Base-by-base conservation (phyloP, 352 stramenopile species). In the Globisporangium paroecandrum region DNA sequence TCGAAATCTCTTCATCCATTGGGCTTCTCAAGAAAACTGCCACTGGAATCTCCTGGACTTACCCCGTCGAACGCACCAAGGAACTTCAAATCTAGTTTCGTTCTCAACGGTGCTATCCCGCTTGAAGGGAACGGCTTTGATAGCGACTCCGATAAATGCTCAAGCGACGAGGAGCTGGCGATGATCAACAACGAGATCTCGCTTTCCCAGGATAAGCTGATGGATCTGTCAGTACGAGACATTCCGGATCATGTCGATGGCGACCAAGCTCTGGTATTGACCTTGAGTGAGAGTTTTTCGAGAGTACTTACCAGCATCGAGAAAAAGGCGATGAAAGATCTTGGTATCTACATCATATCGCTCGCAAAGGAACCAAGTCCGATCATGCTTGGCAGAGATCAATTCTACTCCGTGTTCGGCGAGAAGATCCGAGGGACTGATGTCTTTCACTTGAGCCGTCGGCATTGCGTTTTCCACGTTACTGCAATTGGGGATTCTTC, bases 361-460 rank as follows among this genome's bases (percentile, higher is more conserved):
- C 72, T 90, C 5, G 65, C 69, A 32, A 64, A 49, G 3, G 66
- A 63, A 38, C 57, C 64, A 10, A 73, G 63, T 29, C 72, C 74
- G 68, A 69, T 83, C 25, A 55, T 77, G 10, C 46, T 83, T 4
- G 77, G 77, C 1, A 77, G 84, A 57, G 82, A 90, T 64, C 77
- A 85, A 34, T 90, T 89, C 57, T 75, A 85, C 58, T 63, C 77
- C 10, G 78, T 93, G 3, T 93, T 93, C 75, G 84, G 84, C 10
- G 81, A 86, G 29, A 86, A 79, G 43, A 88, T 92, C 71, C 73
- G 72, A 49, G 82, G 82, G 3, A 71, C 58, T 15, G 79, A 86
- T 67, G 77, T 81, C 15, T 88, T 76, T 10, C 74, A 81, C 25
- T 67, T 92, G 15, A 92, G 84, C 68, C 75, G 84, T 34, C 71